These are phyloP conservation scores for Escovopsis weberi DNA, from an alignment of 2,329 filamentous ascomycete species.

Conservation along the genomic window DNA sequence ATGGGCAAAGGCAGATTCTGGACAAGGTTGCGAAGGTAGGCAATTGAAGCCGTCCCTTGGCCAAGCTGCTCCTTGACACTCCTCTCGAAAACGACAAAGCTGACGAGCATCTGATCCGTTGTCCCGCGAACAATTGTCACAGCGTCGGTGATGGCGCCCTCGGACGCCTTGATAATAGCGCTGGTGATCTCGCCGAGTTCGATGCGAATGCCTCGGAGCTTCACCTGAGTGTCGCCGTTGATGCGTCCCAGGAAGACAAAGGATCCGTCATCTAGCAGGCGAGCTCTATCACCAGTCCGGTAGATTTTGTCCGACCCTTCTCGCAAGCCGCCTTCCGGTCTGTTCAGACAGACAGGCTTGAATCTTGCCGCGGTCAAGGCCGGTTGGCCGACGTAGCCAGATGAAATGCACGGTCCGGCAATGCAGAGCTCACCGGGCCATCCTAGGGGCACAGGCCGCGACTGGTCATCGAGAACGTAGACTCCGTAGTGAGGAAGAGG, in stretches of 20 bases:
- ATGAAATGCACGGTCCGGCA: not conserved
- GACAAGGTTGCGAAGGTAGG: conserved; percentile 5
- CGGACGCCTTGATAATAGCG: conserved; percentile 8
- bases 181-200: conserved; percentile 26
- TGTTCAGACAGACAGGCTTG: conserved; percentile 17
- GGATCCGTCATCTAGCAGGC: conserved; percentile 14
- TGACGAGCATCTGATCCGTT: not conserved
- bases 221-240: conserved; percentile 25
- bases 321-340: conserved; percentile 18
- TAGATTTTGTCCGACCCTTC: conserved; percentile 16
- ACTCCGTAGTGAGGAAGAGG: not conserved
- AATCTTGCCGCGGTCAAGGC: not conserved
- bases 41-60: not conserved
- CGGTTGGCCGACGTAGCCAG: not conserved
- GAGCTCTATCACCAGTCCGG: conserved; percentile 17
- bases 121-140: conserved; percentile 8
- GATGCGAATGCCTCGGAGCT: conserved; percentile 27
- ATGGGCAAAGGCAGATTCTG: conserved; percentile 12
- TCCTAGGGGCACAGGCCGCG: not conserved
- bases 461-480: not conserved
- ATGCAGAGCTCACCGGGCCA: not conserved
- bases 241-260: conserved; percentile 21
- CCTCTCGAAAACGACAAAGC: not conserved
- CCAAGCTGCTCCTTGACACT: not conserved
- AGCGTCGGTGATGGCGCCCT: conserved; percentile 7